A percentile compares a stretch with the other conserved stretches of the same genome.
Conservation (phyloP, 2,329 filamentous ascomycete species). For the Aspergillus felis region DNA sequence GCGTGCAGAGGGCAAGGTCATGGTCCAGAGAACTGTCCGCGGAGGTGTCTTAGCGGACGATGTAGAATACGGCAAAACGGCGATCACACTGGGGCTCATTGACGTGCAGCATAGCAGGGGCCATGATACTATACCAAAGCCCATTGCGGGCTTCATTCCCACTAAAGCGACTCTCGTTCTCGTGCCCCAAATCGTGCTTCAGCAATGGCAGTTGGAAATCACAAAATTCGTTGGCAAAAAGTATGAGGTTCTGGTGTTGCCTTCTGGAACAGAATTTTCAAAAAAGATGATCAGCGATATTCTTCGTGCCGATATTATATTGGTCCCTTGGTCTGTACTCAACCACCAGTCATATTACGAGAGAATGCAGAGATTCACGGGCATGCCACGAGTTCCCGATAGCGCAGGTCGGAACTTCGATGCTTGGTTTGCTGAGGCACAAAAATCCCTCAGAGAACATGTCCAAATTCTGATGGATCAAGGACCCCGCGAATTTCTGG, state of each 20-base stretch:
- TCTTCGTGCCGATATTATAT: conserved; percentile 49
- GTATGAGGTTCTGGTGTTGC: conserved; percentile 47
- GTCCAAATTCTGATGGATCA: conserved; percentile 32
- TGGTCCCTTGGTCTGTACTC: conserved; percentile 52
- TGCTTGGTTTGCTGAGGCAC: conserved; percentile 51
- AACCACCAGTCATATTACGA: conserved; percentile 46
- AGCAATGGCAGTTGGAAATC: conserved; percentile 58
- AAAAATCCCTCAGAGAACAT: conserved; percentile 40
- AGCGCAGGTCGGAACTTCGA: conserved; percentile 48
- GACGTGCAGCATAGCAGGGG: conserved; percentile 40
- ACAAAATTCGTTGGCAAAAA: conserved; percentile 44
- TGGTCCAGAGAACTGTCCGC: conserved; percentile 36
- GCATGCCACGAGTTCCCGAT: conserved; percentile 39
- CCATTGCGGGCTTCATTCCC: conserved; percentile 31
- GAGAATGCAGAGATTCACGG: conserved; percentile 49
- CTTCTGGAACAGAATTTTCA: conserved; percentile 36
- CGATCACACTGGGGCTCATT: conserved; percentile 56
- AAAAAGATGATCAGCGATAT: conserved; percentile 44
- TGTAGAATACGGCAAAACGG: conserved; percentile 66
- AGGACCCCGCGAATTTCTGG: conserved; percentile 32
- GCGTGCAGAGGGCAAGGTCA: conserved; percentile 52
- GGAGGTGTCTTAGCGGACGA: conserved; percentile 63
- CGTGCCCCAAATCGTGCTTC: conserved; percentile 51
- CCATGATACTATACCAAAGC: conserved; percentile 2
- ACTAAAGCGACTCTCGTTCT: conserved; percentile 58